Conservation (phyloP, 169 alveolate genomes). For the Cryptosporidium xiaoi region DNA sequence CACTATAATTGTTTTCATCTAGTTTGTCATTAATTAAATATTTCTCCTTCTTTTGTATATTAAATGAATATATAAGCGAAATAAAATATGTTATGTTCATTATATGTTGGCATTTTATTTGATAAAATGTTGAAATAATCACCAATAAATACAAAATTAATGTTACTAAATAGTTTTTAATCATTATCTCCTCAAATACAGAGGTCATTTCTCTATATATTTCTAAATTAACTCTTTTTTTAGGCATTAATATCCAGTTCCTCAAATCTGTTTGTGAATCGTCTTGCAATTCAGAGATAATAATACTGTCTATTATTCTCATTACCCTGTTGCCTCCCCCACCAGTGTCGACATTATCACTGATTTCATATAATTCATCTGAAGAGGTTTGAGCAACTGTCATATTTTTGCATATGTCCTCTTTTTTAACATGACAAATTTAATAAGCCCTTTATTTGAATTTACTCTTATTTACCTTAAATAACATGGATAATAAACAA, state of each 20-base stretch:
- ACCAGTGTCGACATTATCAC: too few relatives aligned
- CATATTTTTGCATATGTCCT: too few relatives aligned
- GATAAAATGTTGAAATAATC: too few relatives aligned
- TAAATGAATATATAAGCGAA: conserved; percentile 14
- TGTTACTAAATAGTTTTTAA: background rate
- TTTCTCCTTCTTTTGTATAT: background rate
- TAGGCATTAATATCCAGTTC: conserved; percentile 36
- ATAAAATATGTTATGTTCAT: background rate
- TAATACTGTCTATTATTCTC: conserved; percentile 18
- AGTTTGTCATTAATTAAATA: background rate
- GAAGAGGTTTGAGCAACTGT: too few relatives aligned
- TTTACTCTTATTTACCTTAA: too few relatives aligned
- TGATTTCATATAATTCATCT: too few relatives aligned
- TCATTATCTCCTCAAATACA: background rate
- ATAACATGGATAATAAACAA: too few relatives aligned
- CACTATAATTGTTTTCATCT: too few relatives aligned
- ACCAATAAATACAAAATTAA: background rate
- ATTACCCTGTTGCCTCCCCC: background rate
- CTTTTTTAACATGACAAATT: too few relatives aligned
- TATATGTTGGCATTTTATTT: too few relatives aligned
- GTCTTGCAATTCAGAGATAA: conserved; percentile 23
- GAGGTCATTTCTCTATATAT: background rate
- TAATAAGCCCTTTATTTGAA: too few relatives aligned
- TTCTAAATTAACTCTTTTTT: background rate
- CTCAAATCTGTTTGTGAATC: conserved; percentile 9